Evolutionary conservation across 352 stramenopile species (phyloP), one percentile per base, ranked within the genome.

Genomic region (Pythium volutum): DNA sequence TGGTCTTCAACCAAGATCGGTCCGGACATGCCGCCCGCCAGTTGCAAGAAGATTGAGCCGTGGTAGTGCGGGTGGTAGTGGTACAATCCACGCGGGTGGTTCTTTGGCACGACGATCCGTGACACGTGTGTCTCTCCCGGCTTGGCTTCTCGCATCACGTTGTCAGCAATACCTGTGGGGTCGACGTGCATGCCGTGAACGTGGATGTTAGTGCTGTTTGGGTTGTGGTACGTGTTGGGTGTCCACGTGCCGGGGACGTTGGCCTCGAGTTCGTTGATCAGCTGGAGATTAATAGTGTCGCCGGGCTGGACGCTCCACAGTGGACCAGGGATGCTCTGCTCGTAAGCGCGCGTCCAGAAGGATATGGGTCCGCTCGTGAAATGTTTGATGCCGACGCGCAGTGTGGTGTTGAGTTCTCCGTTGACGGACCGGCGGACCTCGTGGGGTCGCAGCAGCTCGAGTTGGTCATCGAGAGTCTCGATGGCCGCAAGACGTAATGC

Each of bases 51-150:
- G 20, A 91, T 87, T 0, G 69, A 83, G 14, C 80, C 83, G 59
- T 91, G 83, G 59, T 84, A 88, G 71, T 95, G 86, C 49, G 86
- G 84, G 58, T 95, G 86, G 70, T 95, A 95, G 67, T 90, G 83
- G 62, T 89, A 95, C 11, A 88, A 59, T 4, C 86, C 86, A 34
- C 77, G 73, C 16, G 82, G 84, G 46, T 95, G 86, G 48, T 84
- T 75, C 18, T 54, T 45, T 2, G 80, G 82, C 22, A 95, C 58
- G 14, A 88, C 61, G 47, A 90, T 70, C 29, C 74, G 65, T 8
- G 74, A 88, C 22, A 81, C 36, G 18, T 79, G 62, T 7, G 63
- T 69, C 55, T 89, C 70, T 1, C 86, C 84, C 2, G 86, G 81
- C 0, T 56, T 62, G 14, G 78, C 69, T 16, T 75, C 69, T 33